Percentiles rank a stretch among this genome's conserved stretches.
phyloP scores from a whole-genome alignment of 371 early-diverging fungal species.

The Capniomyces stellatus region DNA sequence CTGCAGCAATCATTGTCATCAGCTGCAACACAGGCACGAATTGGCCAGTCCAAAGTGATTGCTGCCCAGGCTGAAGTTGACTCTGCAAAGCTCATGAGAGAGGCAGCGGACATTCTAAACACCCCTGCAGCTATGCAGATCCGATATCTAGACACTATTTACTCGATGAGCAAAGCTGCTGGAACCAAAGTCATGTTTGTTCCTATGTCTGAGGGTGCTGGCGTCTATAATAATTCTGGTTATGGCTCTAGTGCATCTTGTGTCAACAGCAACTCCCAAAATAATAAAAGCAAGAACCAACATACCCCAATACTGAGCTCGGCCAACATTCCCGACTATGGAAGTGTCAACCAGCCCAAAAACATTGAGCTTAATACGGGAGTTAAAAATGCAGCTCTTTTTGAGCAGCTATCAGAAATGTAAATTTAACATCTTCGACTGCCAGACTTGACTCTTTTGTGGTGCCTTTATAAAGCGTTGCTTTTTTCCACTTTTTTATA shows the following conservation, averaged over 20 bases:
- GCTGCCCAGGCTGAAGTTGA: conserved; percentile 82
- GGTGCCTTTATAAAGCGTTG: too few relatives aligned
- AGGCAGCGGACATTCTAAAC: conserved; percentile 58
- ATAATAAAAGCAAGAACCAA: too few relatives aligned
- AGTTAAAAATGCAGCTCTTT: conserved; percentile 4
- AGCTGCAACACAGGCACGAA: conserved; percentile 77
- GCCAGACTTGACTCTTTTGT: too few relatives aligned
- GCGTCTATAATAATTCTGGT: too few relatives aligned
- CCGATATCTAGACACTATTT: conserved; percentile 71
- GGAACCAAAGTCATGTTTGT: conserved; percentile 28
- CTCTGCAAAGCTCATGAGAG: conserved; percentile 79
- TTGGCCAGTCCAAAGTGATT: conserved; percentile 80
- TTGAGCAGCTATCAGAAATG: conserved; percentile 2
- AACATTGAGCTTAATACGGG: background rate
- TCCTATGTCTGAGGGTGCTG: conserved; percentile 9
- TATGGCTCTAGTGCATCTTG: too few relatives aligned
- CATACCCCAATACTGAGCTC: too few relatives aligned
- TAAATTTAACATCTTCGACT: background rate
- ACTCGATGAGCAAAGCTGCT: conserved; percentile 37
- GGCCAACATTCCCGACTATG: too few relatives aligned
- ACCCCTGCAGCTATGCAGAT: conserved; percentile 69
- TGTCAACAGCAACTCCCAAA: too few relatives aligned
- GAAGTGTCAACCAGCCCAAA: too few relatives aligned
- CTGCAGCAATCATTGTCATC: conserved; percentile 66
- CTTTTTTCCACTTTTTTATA: too few relatives aligned